Conservation (phyloP, 768 basidiomycete species). For the Mycena crocata region DNA sequence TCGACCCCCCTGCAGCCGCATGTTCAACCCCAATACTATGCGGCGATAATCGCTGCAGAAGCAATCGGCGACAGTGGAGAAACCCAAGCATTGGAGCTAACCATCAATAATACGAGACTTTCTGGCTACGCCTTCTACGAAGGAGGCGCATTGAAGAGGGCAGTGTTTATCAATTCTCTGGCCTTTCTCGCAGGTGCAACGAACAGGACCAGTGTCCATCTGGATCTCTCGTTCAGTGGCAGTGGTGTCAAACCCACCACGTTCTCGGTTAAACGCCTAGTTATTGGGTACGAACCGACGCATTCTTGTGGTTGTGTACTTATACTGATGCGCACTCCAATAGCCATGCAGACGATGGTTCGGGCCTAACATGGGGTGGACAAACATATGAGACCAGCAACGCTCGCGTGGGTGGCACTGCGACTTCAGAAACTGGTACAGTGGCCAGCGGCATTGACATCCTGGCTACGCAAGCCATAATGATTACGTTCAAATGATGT, state of each 20-base stretch:
- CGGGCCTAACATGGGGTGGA: conserved; percentile 67
- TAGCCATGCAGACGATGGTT: conserved; percentile 62
- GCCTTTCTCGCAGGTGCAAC: conserved; percentile 56
- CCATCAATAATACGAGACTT: conserved; percentile 57
- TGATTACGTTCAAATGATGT: conserved; percentile 51
- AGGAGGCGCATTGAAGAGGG: conserved; percentile 53
- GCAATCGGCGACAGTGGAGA: conserved; percentile 61
- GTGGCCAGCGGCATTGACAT: conserved; percentile 57
- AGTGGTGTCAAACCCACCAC: conserved; percentile 37
- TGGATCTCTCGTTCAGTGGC: conserved; percentile 54
- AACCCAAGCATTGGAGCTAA: conserved; percentile 59
- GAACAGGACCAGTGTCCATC: conserved; percentile 53
- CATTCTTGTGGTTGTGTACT: background rate
- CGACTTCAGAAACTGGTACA: conserved; percentile 41
- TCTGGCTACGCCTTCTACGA: conserved; percentile 76
- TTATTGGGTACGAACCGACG: conserved; percentile 52
- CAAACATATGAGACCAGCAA: conserved; percentile 67
- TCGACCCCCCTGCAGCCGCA: conserved; percentile 64
- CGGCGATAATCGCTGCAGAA: conserved; percentile 69
- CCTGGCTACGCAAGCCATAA: conserved; percentile 58
- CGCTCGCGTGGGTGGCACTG: conserved; percentile 52
- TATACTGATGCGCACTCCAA: background rate
- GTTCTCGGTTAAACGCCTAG: conserved; percentile 61
- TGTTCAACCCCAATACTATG: conserved; percentile 76
- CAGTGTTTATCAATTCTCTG: conserved; percentile 69